Base-by-base conservation (phyloP, 805 yeast genomes). In the Ogataea neopini region DNA sequence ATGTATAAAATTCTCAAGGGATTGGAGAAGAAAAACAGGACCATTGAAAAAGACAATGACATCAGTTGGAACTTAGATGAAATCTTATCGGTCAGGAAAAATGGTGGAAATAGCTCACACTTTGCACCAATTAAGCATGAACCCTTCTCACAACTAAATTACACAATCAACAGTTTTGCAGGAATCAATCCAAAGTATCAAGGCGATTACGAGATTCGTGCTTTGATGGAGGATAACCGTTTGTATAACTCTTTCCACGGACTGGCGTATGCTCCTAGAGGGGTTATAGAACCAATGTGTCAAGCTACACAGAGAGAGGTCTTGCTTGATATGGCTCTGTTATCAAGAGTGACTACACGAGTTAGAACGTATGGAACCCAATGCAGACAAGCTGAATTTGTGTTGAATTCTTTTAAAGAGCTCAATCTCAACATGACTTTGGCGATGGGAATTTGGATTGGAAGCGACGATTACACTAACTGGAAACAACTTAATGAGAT, bases 401-500 rank as follows among this genome's bases (percentile, higher is more conserved):
- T 83, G 10, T 62, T 85, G 38, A 75, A 76, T 9, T 76, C 88
- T 0, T 77, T 86, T 9, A 60, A 66, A 33, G 71, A 70, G 3
- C 62, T 81, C 43, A 67, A 75, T 14, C 60, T 84, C 34, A 75
- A 82, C 49, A 70, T 84, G 72, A 76, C 82, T 0, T 54, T 86
- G 18, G 63, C 86, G 0, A 56, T 84, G 49, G 89, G 89, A 1
- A 75, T 85, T 2, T 80, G 86, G 86, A 76, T 83, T 34, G 79
- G 81, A 0, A 51, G 56, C 1, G 69, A 79, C 58, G 67, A 73
- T 4, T 61, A 64, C 3, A 66, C 66, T 6, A 83, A 84, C 50
- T 48, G 63, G 40, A 55, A 63, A 8, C 84, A 84, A 56, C 57
- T 84, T 41, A 49, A 57, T 6, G 69, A 65, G 4, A 71, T 82